Percentiles rank a stretch among this genome's conserved stretches.
Conservation (phyloP, 2,329 filamentous ascomycete species). For the Hypoxylon sp. region DNA sequence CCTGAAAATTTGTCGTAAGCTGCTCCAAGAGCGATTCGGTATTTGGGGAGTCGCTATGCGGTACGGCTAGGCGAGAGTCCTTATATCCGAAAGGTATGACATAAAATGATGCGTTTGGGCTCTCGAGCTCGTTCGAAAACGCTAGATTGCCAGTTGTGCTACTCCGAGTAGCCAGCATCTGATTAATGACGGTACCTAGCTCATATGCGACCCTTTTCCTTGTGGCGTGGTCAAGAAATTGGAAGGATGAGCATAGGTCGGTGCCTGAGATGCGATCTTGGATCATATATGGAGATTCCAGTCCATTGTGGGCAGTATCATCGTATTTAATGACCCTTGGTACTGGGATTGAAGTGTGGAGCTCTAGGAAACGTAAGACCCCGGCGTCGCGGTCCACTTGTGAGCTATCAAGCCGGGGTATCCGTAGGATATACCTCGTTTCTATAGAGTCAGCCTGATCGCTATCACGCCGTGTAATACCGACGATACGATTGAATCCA, state of each 20-base stretch:
- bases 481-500: conserved; percentile 24
- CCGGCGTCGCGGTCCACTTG: conserved; percentile 31
- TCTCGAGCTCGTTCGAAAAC: not conserved
- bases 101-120: not conserved
- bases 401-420: conserved; percentile 10
- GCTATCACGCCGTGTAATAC: conserved; percentile 6
- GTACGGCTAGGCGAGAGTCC: not conserved
- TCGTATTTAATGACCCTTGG: conserved; percentile 29
- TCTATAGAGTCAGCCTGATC: not conserved
- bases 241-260: not conserved
- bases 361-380: conserved; percentile 24
- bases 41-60: conserved; percentile 8
- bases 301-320: not conserved
- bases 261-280: conserved; percentile 15
- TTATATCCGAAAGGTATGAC: not conserved
- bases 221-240: conserved; percentile 1
- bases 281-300: conserved; percentile 21
- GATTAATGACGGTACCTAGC: conserved; percentile 16
- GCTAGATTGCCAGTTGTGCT: conserved; percentile 3
- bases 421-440: conserved; percentile 17
- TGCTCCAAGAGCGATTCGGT: not conserved
- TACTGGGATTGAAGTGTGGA: conserved; percentile 29
- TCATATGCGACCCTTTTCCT: conserved; percentile 18
- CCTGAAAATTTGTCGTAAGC: conserved; percentile 3
- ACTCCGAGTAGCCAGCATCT: conserved; percentile 21